Conservation (phyloP, 2,329 filamentous ascomycete species). For the Fusarium pilosicola region DNA sequence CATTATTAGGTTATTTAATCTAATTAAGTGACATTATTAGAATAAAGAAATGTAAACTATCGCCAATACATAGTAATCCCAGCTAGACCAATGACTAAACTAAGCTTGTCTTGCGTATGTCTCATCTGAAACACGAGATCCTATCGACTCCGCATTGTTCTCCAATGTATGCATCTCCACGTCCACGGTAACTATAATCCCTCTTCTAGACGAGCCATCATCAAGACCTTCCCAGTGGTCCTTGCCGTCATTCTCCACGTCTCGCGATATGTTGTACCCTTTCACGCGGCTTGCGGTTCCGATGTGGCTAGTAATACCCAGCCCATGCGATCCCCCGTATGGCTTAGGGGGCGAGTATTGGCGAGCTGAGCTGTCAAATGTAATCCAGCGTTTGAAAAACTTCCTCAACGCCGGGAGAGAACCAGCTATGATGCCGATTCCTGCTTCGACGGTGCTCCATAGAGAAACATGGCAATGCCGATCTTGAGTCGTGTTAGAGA, state of each 20-base stretch:
- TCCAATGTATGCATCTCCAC: slow-evolving; percentile 26
- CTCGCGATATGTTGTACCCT: neutral
- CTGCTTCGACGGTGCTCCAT: slow-evolving; percentile 5
- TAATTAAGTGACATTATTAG: neutral
- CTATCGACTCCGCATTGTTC: neutral
- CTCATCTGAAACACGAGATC: neutral
- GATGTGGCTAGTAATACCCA: neutral
- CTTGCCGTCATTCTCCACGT: neutral
- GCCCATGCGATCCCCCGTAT: neutral
- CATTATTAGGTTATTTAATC: fast-evolving
- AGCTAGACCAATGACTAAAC: neutral
- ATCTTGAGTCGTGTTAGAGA: neutral
- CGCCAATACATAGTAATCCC: no score
- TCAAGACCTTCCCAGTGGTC: slow-evolving; percentile 15
- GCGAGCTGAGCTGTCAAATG: slow-evolving; percentile 1
- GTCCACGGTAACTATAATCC: slow-evolving; percentile 24
- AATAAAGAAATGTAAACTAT: no score
- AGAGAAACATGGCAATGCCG: neutral
- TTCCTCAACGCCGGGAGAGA: slow-evolving; percentile 1
- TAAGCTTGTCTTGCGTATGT: neutral
- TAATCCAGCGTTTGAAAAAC: slow-evolving; percentile 7
- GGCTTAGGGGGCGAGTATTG: neutral
- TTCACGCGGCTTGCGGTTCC: neutral
- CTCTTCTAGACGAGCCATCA: slow-evolving; percentile 12
- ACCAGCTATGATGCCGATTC: slow-evolving; percentile 7